Conservation (phyloP, 192 early-diverging fungal genomes). For the Polychytrium aggregatum region DNA sequence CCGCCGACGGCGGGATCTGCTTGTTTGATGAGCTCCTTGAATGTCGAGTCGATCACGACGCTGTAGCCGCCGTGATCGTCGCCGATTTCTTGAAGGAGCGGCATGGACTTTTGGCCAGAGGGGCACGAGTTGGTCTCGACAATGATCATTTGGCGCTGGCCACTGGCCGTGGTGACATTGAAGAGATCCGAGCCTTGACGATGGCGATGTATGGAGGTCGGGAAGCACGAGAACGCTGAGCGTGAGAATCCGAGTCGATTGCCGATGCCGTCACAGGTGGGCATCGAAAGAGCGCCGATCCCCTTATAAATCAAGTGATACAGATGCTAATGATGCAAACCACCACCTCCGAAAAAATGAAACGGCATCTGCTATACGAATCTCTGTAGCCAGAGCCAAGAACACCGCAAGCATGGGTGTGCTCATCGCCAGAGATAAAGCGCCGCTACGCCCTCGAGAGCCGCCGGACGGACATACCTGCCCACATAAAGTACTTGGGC, state of each 20-base stretch:
- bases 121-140: constrained; percentile 88
- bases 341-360: too few relatives aligned
- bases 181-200: constrained; percentile 69
- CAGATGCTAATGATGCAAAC: too few relatives aligned
- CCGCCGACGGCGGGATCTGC: constrained; percentile 56
- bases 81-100: constrained; percentile 55
- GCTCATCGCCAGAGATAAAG: too few relatives aligned
- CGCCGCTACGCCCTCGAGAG: too few relatives aligned
- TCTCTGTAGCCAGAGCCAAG: too few relatives aligned
- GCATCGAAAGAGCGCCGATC: neutral
- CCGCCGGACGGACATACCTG: constrained; percentile 20
- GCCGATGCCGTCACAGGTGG: neutral
- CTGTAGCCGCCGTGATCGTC: constrained; percentile 75
- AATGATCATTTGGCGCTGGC: constrained; percentile 85
- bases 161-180: constrained; percentile 71
- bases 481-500: constrained; percentile 78
- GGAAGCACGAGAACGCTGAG: constrained; percentile 1
- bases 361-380: too few relatives aligned
- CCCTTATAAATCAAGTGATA: too few relatives aligned
- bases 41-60: constrained; percentile 65
- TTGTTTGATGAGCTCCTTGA: constrained; percentile 54
- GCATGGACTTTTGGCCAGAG: constrained; percentile 86
- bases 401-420: too few relatives aligned
- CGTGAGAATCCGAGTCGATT: neutral
- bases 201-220: neutral